A percentile compares a stretch with the other conserved stretches of the same genome.
Evolutionary conservation across 371 early-diverging fungal genomes (phyloP).

Genomic region (Phascolomyces articulosus): DNA sequence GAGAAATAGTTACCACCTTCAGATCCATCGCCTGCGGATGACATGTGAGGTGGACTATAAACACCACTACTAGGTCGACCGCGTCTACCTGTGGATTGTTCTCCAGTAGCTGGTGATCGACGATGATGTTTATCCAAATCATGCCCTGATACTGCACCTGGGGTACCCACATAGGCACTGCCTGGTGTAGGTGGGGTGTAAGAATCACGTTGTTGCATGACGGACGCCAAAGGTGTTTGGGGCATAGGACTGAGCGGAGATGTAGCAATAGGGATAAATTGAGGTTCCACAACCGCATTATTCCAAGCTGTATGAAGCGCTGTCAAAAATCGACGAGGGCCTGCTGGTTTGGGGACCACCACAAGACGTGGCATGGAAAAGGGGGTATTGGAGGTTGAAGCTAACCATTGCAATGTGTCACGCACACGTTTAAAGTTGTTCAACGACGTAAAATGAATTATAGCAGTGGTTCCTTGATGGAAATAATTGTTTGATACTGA

Average conservation of each 20-base stretch:
- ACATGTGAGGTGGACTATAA: slow-evolving; percentile 17
- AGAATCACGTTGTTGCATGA: slow-evolving; percentile 14
- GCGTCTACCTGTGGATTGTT: slow-evolving; percentile 7
- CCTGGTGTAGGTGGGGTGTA: slow-evolving; percentile 20
- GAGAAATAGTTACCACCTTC: slow-evolving; percentile 18
- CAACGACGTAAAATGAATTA: slow-evolving; percentile 65
- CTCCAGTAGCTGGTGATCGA: slow-evolving; percentile 14
- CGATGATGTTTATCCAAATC: slow-evolving; percentile 13
- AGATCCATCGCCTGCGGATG: background rate
- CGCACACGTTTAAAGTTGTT: slow-evolving; percentile 62
- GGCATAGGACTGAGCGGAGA: slow-evolving; percentile 49
- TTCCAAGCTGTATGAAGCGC: slow-evolving; percentile 67
- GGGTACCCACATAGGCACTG: slow-evolving; percentile 15
- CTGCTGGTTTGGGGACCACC: slow-evolving; percentile 73
- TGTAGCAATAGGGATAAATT: slow-evolving; percentile 68
- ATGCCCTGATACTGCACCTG: background rate
- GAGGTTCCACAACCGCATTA: slow-evolving; percentile 58
- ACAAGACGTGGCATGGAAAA: slow-evolving; percentile 57
- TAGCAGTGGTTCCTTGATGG: slow-evolving; percentile 47
- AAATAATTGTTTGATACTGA: slow-evolving; percentile 18
- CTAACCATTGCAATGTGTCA: slow-evolving; percentile 49
- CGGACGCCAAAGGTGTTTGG: slow-evolving; percentile 13
- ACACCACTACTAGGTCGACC: slow-evolving; percentile 15
- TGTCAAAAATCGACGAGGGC: slow-evolving; percentile 66
- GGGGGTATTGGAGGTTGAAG: slow-evolving; percentile 11